Base-by-base conservation (phyloP, 352 stramenopile species). In the Phytophthora lateralis region DNA sequence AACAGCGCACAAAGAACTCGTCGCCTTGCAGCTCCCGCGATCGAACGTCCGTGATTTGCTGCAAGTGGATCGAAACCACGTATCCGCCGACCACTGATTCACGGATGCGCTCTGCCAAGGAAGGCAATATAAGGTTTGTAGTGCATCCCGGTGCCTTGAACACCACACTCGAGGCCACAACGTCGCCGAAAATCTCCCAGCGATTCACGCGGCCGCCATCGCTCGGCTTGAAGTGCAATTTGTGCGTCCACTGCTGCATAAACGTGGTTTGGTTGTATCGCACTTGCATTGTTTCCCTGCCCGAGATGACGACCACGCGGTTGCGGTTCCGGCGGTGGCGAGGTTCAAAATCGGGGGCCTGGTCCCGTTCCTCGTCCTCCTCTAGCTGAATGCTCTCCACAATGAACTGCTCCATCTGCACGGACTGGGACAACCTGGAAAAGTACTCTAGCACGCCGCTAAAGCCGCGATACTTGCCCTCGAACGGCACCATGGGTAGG, bases 401-500 rank as follows among this genome's bases (percentile, higher is more conserved):
- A 27, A 73, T 73, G 53, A 92, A 93, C 37, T 91, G 82, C 50
- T 93, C 78, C 49, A 90, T 81, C 18, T 82, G 73, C 15, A 89
- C 86, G 6, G 84, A 88, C 47, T 86, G 66, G 20, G 82, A 73
- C 6, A 95, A 55, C 27, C 85, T 73, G 42, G 81, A 69, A 56
- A 95, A 88, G 49, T 85, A 95, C 57, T 95, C 85, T 10, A 95
- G 66, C 10, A 95, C 80, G 27, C 86, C 86, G 10, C 66, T 68
- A 66, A 78, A 92, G 17, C 82, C 84, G 15, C 86, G 86, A 49
- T 88, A 95, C 37, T 91, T 93, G 44, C 86, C 86, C 49, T 89
- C 82, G 27, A 95, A 95, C n/a, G 82, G 84, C 37, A 95, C 86
- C 86, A 95, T 95, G n/a, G 86, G 86, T 20, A 95, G 63, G 62